Conservation (phyloP, 371 early-diverging fungal genomes). For the Dinochytrium kinnereticum region DNA sequence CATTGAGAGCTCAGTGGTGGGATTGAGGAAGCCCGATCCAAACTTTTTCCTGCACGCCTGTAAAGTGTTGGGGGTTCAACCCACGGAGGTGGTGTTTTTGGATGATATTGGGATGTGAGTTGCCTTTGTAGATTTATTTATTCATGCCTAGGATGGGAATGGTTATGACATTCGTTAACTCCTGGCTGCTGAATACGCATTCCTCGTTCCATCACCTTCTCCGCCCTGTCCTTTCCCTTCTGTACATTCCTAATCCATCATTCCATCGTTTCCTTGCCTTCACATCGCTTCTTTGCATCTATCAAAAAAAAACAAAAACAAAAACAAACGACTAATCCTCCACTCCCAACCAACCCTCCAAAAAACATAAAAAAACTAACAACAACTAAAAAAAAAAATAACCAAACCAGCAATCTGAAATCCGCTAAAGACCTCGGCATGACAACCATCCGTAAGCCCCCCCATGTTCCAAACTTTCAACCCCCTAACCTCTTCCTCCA, state of each 20-base stretch:
- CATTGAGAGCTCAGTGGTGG: constrained; percentile 51
- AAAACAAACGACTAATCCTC: too few species aligned
- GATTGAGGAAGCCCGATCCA: constrained; percentile 73
- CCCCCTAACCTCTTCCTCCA: background rate
- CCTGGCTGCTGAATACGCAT: too few species aligned
- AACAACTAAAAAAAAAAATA: too few species aligned
- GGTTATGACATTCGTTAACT: too few species aligned
- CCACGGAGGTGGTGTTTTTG: constrained; percentile 68
- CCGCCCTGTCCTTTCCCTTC: too few species aligned
- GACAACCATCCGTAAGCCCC: constrained; percentile 57
- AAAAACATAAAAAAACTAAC: too few species aligned
- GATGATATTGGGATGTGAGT: constrained; percentile 75
- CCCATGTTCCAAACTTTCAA: background rate
- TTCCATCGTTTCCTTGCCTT: too few species aligned
- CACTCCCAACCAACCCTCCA: too few species aligned
- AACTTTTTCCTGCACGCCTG: constrained; percentile 68
- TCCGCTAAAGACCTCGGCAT: constrained; percentile 69
- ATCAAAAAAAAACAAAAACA: too few species aligned
- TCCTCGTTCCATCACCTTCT: background rate
- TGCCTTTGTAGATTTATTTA: background rate
- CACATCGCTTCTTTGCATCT: too few species aligned
- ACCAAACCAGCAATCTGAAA: constrained; percentile 56
- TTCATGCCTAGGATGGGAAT: too few species aligned
- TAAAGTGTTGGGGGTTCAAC: constrained; percentile 61
- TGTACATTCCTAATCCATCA: too few species aligned